A percentile compares a stretch with the other conserved stretches of the same genome.
Evolutionary conservation across 768 basidiomycete genomes (phyloP).

Genomic region (Suillus subaureus): DNA sequence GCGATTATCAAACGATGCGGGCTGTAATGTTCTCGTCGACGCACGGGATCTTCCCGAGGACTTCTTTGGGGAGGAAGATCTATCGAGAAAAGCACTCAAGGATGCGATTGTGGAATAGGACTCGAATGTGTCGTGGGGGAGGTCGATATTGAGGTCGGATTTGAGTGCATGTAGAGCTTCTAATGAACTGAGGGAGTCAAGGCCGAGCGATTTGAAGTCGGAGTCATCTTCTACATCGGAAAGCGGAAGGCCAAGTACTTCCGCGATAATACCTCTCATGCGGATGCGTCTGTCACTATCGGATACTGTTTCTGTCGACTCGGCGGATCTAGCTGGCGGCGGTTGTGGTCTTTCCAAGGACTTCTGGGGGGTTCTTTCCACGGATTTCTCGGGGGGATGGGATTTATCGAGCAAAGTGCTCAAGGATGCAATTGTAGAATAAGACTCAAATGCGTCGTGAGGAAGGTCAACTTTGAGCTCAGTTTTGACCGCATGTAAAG

Average conservation of each 20-base stretch:
- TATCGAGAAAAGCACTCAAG: constrained; percentile 15
- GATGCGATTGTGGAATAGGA: constrained; percentile 39
- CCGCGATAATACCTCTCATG: constrained; percentile 44
- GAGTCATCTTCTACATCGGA: constrained; percentile 43
- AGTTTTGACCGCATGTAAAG: constrained; percentile 47
- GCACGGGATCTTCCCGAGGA: not conserved
- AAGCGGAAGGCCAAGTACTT: constrained; percentile 42
- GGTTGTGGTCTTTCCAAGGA: not conserved
- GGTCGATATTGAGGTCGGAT: constrained; percentile 39
- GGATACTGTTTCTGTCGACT: constrained; percentile 22
- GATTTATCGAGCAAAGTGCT: constrained; percentile 14
- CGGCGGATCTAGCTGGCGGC: not conserved
- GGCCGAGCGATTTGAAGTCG: constrained; percentile 52
- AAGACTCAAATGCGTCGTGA: constrained; percentile 41
- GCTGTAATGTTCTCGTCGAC: constrained; percentile 1
- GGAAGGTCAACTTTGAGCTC: constrained; percentile 48
- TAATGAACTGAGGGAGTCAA: constrained; percentile 68
- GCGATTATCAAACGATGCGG: not conserved
- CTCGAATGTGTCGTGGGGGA: constrained; percentile 49
- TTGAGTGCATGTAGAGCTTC: constrained; percentile 56
- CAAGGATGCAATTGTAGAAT: constrained; percentile 39
- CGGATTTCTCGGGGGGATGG: not conserved
- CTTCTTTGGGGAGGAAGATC: not conserved
- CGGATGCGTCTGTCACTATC: constrained; percentile 26
- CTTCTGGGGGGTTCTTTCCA: not conserved